A percentile compares a stretch with the other conserved stretches of the same genome.
phyloP scores from a whole-genome alignment of 2,329 filamentous ascomycete genomes.

The Huntiella omanensis region DNA sequence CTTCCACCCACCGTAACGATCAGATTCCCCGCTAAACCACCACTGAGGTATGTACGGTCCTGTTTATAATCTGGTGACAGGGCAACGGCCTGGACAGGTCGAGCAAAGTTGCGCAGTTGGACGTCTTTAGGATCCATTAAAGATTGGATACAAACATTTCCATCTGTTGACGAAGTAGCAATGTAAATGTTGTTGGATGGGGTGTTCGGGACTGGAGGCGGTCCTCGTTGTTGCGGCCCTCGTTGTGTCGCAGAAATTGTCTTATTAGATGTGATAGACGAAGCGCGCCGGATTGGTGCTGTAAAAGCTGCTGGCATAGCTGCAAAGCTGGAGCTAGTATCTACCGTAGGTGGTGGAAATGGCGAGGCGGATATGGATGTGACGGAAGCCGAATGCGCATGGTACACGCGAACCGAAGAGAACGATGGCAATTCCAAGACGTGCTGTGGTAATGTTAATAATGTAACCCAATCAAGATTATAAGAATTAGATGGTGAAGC shows the following conservation, averaged over 20 bases:
- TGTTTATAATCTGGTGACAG: slow-evolving; percentile 89
- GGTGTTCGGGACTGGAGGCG: slow-evolving; percentile 43
- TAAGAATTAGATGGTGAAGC: slow-evolving; percentile 16
- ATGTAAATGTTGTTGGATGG: slow-evolving; percentile 87
- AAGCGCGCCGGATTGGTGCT: slow-evolving; percentile 15
- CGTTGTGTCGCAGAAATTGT: slow-evolving; percentile 27
- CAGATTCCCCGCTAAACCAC: slow-evolving; percentile 71
- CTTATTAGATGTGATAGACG: slow-evolving; percentile 16
- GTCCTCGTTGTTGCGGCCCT: slow-evolving; percentile 29
- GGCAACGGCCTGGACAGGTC: slow-evolving; percentile 79
- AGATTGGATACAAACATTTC: slow-evolving; percentile 82
- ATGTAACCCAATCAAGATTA: neutral
- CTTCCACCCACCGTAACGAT: slow-evolving; percentile 72
- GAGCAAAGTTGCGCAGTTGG: slow-evolving; percentile 76
- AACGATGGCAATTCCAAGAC: slow-evolving; percentile 70
- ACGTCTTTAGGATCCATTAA: slow-evolving; percentile 79
- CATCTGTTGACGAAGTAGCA: slow-evolving; percentile 84
- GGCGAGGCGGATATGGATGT: slow-evolving; percentile 84
- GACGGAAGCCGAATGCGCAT: slow-evolving; percentile 81
- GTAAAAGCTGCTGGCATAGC: slow-evolving; percentile 2
- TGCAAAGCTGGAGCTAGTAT: slow-evolving; percentile 1
- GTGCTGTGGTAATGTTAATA: slow-evolving; percentile 38
- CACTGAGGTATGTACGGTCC: slow-evolving; percentile 77
- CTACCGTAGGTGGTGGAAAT: slow-evolving; percentile 36
- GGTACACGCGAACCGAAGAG: slow-evolving; percentile 66